A percentile compares a stretch with the other conserved stretches of the same genome.
Evolutionary conservation across 305 asterid genomes (phyloP).

Genomic region (Solanum chacoense): DNA sequence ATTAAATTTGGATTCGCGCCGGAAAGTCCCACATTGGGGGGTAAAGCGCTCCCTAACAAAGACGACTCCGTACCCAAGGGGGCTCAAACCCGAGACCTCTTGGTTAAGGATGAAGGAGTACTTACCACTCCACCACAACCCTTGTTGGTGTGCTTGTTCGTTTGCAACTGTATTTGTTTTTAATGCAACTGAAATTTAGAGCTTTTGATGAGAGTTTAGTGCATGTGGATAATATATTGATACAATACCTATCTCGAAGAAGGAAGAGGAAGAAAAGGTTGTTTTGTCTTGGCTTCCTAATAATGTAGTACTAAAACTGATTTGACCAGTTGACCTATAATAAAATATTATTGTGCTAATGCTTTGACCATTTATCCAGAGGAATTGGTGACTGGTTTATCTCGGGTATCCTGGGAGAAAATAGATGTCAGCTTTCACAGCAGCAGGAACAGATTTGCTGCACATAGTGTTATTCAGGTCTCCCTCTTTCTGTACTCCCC

Average conservation of each 20-base stretch:
- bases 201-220: neutral
- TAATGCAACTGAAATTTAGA: neutral
- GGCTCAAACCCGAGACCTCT: no score
- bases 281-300: neutral
- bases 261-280: neutral
- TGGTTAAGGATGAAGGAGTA: no score
- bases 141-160: neutral
- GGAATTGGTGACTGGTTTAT: conserved; percentile 67
- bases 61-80: no score
- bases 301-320: neutral
- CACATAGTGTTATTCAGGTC: conserved; percentile 94
- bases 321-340: neutral
- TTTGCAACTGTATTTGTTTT: neutral
- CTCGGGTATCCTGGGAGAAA: conserved; percentile 93
- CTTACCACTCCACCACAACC: no score
- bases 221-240: neutral
- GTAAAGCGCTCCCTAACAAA: no score
- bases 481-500: conserved; percentile 9
- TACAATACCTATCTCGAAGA: neutral
- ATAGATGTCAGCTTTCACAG: conserved; percentile 90
- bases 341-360: neutral
- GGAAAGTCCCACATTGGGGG: no score
- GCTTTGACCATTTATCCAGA: conserved; percentile 28
- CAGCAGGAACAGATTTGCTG: conserved; percentile 70
- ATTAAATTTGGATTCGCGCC: no score